A percentile compares a stretch with the other conserved stretches of the same genome.
phyloP scores from a whole-genome alignment of 306 rosid species.

The Gillenia trifoliata region DNA sequence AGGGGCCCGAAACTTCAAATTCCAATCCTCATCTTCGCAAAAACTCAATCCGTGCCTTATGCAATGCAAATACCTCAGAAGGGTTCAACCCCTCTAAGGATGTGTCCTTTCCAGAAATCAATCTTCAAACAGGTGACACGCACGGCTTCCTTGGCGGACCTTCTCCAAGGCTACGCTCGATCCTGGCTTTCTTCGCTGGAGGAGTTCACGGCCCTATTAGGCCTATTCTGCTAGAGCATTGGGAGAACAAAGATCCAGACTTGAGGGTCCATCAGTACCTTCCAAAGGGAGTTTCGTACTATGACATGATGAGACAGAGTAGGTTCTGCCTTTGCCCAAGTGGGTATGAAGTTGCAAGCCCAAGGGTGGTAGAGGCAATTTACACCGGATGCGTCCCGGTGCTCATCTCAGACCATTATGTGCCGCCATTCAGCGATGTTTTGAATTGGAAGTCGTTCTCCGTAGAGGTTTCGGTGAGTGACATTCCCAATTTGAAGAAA shows the following conservation, averaged over 20 bases:
- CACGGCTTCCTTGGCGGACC: conserved; percentile 61
- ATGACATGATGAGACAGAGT: conserved; percentile 67
- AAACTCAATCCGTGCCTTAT: conserved; percentile 64
- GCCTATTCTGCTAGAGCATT: conserved; percentile 54
- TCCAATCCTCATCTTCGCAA: conserved; percentile 42
- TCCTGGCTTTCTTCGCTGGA: conserved; percentile 82
- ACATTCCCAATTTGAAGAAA: conserved; percentile 69
- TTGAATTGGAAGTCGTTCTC: conserved; percentile 81
- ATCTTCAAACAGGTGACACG: conserved; percentile 55
- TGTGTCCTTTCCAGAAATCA: conserved; percentile 80
- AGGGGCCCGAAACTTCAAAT: conserved; percentile 72
- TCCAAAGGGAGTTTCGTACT: conserved; percentile 64
- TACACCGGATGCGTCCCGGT: conserved; percentile 88
- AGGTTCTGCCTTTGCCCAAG: conserved; percentile 86
- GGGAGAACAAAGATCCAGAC: conserved; percentile 78
- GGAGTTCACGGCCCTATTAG: conserved; percentile 80
- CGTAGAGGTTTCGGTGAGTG: conserved; percentile 48
- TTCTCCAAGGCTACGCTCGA: conserved; percentile 52
- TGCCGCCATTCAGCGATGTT: conserved; percentile 76
- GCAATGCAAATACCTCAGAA: conserved; percentile 89
- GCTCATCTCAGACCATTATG: conserved; percentile 76
- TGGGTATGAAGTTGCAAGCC: conserved; percentile 91
- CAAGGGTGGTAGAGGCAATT: conserved; percentile 85
- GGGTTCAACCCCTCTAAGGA: conserved; percentile 74
- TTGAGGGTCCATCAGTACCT: conserved; percentile 61